phyloP scores from a whole-genome alignment of 805 yeast genomes.

The Jamesozyma hellenica region DNA sequence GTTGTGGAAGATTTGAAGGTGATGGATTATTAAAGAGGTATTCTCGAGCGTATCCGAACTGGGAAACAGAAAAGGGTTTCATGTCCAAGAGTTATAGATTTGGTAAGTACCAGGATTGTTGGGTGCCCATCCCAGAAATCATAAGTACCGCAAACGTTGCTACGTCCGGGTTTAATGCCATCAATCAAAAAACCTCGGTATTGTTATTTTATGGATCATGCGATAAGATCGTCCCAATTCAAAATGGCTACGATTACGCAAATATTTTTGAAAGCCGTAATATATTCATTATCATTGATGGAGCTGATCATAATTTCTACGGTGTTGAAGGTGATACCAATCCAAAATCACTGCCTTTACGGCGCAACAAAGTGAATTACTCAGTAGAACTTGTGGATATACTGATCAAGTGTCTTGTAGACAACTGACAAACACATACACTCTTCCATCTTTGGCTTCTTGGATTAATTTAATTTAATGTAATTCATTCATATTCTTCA shows the following conservation, averaged over 20 bases:
- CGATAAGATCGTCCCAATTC: slow-evolving; percentile 56
- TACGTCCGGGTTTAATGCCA: slow-evolving; percentile 31
- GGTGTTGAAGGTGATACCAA: slow-evolving; percentile 19
- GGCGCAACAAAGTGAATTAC: neutral
- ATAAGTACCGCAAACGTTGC: slow-evolving; percentile 41
- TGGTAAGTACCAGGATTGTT: slow-evolving; percentile 37
- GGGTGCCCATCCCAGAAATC: slow-evolving; percentile 43
- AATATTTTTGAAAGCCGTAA: slow-evolving; percentile 49
- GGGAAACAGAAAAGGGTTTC: slow-evolving; percentile 36
- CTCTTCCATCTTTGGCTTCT: too few relatives aligned
- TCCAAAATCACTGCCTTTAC: neutral
- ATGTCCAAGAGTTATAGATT: slow-evolving; percentile 36
- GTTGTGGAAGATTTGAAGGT: slow-evolving; percentile 62
- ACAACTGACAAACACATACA: too few relatives aligned
- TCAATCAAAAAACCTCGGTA: slow-evolving; percentile 41
- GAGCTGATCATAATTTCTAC: slow-evolving; percentile 76
- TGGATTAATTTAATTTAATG: too few relatives aligned
- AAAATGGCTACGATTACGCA: slow-evolving; percentile 51
- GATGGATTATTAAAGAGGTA: slow-evolving; percentile 36
- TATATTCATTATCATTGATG: slow-evolving; percentile 44
- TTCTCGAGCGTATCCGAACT: slow-evolving; percentile 26
- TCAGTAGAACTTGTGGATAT: neutral
- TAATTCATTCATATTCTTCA: too few relatives aligned
- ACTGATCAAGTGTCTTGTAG: too few relatives aligned
- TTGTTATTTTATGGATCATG: slow-evolving; percentile 61